Evolutionary conservation across 2,329 filamentous ascomycete genomes (phyloP).

Genomic region (Kalaharituber pfeilii): DNA sequence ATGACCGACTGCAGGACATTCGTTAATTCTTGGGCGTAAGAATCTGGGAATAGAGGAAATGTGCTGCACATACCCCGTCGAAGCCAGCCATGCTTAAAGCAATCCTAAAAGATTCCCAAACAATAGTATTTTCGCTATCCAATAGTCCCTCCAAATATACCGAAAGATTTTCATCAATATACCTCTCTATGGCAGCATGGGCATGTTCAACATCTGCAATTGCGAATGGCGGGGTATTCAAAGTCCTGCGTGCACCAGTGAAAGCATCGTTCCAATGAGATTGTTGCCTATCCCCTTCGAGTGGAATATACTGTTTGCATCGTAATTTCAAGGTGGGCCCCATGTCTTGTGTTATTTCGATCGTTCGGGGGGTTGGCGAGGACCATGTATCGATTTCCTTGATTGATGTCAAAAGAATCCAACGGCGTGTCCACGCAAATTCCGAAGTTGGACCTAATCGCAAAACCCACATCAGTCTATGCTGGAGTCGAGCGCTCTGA

Average conservation of each 20-base stretch:
- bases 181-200: conserved; percentile 14
- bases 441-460: conserved; percentile 15
- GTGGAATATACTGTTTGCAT: conserved; percentile 17
- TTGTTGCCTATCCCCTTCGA: conserved; percentile 13
- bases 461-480: neutral
- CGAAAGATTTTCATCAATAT: conserved; percentile 17
- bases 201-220: conserved; percentile 18
- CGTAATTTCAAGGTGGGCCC: conserved; percentile 13
- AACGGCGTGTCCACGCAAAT: conserved; percentile 16
- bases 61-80: neutral
- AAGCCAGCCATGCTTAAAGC: conserved; percentile 14
- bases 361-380: conserved; percentile 11
- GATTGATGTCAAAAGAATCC: conserved; percentile 16
- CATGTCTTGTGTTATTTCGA: conserved; percentile 17
- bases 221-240: conserved; percentile 15
- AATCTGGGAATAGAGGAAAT: too few species aligned
- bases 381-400: conserved; percentile 18
- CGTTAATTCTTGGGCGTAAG: too few species aligned
- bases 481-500: neutral
- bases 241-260: conserved; percentile 5
- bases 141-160: conserved; percentile 15
- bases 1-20: conserved; percentile 17
- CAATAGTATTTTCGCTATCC: conserved; percentile 13
- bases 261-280: conserved; percentile 14
- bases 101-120: conserved; percentile 18